Base-by-base conservation (phyloP, 306 rosid species). In the Fragaria nilgerrensis region DNA sequence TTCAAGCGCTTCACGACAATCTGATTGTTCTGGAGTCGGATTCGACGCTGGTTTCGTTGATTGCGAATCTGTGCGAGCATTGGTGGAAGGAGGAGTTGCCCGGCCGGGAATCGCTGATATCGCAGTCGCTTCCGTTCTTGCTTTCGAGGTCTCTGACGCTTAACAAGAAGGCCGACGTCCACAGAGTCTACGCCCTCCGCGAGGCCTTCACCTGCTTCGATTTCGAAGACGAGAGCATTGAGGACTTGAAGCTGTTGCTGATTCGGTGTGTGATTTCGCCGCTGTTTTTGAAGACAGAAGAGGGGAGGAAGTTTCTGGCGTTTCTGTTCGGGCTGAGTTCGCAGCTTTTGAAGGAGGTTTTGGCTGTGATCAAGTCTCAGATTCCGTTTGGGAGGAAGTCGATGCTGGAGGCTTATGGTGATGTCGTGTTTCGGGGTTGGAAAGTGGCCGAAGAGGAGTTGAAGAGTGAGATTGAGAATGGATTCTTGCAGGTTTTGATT, bases 41-140 rank as follows among this genome's bases (percentile, higher is more conserved):
- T 37, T 45, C 85, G n/a, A 87, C 70, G 41, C 73, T 92, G 59
- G 81, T 87, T n/a, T 80, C 88, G 45, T 87, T 61, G 77, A 81
- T 95, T 34, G 88, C 65, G 37, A 77, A 65, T 48, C 72, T 94
- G 79, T 92, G 97, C 52, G 96, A 88, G 77, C 92, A 85, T 72
- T 94, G 98, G 97, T 94, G 98, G 98, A 94, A 89, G 93, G 90
- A 81, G 83, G 84, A 83, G 73, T 65, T 89, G 4, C 86, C 86
- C 0, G 91, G 92, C 2, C 75, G 86, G 22, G 98, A 95, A 68
- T 75, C 80, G 22, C 70, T 95, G 83, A 92, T 95, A 39, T 84
- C 98, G 9, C 98, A 89, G 89, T 83, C 86, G 17, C 89, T 95
- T 2, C 93, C 97, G 1, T 90, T 88, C 75, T 70, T 95, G 39